Evolutionary conservation across 1,284 basidiomycete genomes (phyloP), one percentile per base, ranked within the genome.

Genomic region (Malassezia yamatoensis): DNA sequence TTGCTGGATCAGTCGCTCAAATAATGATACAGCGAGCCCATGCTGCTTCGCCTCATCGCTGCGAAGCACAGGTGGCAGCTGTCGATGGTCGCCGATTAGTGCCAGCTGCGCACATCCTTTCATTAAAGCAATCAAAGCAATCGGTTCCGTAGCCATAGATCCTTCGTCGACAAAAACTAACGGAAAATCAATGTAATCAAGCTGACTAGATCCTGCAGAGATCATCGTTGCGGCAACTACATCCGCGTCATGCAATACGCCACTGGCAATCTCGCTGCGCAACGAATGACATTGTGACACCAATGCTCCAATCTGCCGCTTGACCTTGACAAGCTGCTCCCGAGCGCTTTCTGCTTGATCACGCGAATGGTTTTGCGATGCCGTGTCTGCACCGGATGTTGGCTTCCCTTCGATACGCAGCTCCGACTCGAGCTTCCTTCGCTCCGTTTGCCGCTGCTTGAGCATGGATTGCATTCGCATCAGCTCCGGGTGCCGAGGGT

Each of bases 1-100:
- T 53, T 82, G 80, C 79, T 63, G 84, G 80, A 87, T 86, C 47
- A 96, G 78, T 32, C 90, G 79, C 75, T 96, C 90, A 64, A 96
- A 96, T 29, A 96, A 78, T 76, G 87, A 89, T 16, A 83, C 81
- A 1, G 83, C 83, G 15, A 91, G 78, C 0, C 87, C 88, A 79
- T 76, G 66, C 82, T 80, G 1, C 86, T 87, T 53, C 35, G 60
- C 59, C 38, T 53, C 59, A 7, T 48, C 21, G 42, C 70, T 65
- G 18, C 82, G 80, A 58, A 93, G 88, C 51, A 94, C 83, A 0
- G 91, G 89, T 18, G 90, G 88, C n/a, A 94, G 79, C 74, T 96
- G 91, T 74, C 91, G 91, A 76, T 96, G 91, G 77, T 96, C 91
- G 32, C 90, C 91, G 60, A 96, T 91, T 50, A 96, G 82, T 3